Conservation (phyloP, 2,329 filamentous ascomycete species). For the Botrytis deweyae region DNA sequence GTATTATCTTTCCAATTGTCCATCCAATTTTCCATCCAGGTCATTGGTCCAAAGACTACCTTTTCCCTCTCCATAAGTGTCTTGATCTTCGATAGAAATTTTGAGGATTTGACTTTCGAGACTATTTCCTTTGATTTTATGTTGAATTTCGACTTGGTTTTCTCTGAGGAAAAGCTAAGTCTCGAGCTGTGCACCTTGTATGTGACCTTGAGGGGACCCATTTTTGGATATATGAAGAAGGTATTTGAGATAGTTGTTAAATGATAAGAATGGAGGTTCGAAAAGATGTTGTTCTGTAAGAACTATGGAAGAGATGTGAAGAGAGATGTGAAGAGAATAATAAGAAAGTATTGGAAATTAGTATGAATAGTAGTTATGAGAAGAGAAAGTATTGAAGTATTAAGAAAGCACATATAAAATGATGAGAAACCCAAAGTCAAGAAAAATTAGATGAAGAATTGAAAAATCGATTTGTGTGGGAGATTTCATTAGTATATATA, state of each 20-base stretch:
- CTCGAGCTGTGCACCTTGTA: not conserved
- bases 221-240: not conserved
- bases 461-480: not conserved
- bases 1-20: not conserved
- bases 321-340: not conserved
- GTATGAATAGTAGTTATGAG: too few species aligned
- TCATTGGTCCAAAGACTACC: not conserved
- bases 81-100: too few species aligned
- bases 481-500: not conserved
- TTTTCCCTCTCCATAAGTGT: too few species aligned
- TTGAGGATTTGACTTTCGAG: not conserved
- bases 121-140: not conserved
- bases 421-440: not conserved
- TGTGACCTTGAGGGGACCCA: not conserved
- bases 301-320: not conserved
- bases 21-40: not conserved
- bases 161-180: accelerated
- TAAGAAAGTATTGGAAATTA: not conserved
- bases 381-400: not conserved
- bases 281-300: not conserved
- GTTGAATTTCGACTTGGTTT: not conserved
- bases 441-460: not conserved
- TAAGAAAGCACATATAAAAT: not conserved
- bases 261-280: not conserved
- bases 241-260: not conserved